phyloP scores from a whole-genome alignment of 345 rosid genomes.

The Tarenaya hassleriana region DNA sequence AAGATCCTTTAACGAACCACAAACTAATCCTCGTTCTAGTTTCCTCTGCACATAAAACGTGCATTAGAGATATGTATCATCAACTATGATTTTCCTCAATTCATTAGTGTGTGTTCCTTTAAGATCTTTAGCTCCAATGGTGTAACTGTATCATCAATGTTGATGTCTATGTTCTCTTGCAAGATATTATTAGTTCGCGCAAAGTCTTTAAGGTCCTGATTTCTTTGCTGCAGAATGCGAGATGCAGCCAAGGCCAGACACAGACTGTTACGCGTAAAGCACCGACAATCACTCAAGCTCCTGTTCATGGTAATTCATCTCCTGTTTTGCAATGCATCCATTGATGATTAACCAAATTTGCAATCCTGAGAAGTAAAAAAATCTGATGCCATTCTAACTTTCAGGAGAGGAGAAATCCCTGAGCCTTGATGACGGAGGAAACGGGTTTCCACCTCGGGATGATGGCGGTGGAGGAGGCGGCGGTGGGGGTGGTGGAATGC shows the following conservation, averaged over 20 bases:
- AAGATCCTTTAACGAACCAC: not conserved
- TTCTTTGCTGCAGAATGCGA: slow-evolving; percentile 42
- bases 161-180: not conserved
- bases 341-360: not conserved
- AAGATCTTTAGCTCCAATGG: slow-evolving; percentile 8
- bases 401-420: slow-evolving; percentile 54
- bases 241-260: slow-evolving; percentile 69
- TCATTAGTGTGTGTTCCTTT: not conserved
- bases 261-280: slow-evolving; percentile 65
- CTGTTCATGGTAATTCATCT: slow-evolving; percentile 47
- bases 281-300: slow-evolving; percentile 75
- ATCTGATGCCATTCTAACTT: slow-evolving; percentile 7
- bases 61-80: not conserved
- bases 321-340: not conserved
- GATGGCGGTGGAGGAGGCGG: slow-evolving; percentile 74
- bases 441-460: slow-evolving; percentile 69
- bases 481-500: slow-evolving; percentile 81
- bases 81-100: not conserved
- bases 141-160: not conserved
- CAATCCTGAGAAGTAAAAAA: not conserved
- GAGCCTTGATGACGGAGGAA: slow-evolving; percentile 67
- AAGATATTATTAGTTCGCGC: not conserved
- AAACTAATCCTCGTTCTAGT: not conserved
- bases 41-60: not conserved
- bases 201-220: slow-evolving; percentile 7